These are phyloP conservation scores for Colletotrichum paranaense DNA, from an alignment of 2,329 filamentous ascomycete species.

Conservation along the genomic window DNA sequence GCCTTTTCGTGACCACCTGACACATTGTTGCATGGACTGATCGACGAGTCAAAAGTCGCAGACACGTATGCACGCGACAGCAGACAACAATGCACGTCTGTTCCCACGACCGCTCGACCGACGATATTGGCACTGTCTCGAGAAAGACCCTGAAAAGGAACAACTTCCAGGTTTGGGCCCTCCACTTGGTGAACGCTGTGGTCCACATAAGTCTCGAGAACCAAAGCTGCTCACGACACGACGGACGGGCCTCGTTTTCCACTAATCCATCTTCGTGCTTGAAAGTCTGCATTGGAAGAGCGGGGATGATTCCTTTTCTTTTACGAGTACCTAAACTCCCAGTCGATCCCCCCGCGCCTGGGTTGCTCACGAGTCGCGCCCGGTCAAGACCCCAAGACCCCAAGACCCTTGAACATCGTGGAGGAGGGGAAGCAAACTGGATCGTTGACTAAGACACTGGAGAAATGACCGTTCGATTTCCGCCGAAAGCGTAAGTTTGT, in stretches of 20 bases:
- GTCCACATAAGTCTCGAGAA: conserved; percentile 16
- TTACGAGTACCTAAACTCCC: background rate
- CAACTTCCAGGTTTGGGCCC: background rate
- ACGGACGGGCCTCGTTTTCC: background rate
- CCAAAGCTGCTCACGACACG: background rate
- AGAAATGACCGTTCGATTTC: background rate
- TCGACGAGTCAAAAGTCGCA: background rate
- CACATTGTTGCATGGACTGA: background rate
- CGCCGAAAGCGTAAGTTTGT: background rate
- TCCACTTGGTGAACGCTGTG: background rate
- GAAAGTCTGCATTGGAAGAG: background rate
- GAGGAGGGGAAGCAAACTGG: background rate
- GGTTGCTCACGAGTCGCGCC: background rate
- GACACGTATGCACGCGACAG: background rate
- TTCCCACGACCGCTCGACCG: background rate
- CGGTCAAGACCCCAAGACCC: background rate
- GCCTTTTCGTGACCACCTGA: background rate
- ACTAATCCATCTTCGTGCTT: background rate
- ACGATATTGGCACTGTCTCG: conserved; percentile 1
- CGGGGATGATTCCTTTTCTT: background rate
- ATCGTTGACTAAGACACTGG: background rate
- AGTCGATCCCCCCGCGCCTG: background rate
- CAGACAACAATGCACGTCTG: background rate
- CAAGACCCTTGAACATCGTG: background rate
- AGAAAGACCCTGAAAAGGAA: conserved; percentile 11